phyloP scores from a whole-genome alignment of 148 eudicot genomes.

The Oxyria digyna region DNA sequence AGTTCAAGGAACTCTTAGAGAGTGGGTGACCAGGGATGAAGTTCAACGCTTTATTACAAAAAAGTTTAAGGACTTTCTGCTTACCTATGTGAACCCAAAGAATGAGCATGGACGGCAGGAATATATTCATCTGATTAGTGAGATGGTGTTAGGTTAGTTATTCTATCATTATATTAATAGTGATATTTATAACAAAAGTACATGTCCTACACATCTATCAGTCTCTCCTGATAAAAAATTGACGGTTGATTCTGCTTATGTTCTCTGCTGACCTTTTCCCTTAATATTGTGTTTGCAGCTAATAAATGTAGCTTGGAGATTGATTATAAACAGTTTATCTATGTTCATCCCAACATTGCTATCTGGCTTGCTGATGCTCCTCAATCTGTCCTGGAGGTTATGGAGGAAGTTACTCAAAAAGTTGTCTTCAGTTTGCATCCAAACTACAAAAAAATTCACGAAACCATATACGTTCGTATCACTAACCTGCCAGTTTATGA shows the following conservation, averaged over 20 bases:
- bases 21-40: conserved; percentile 99
- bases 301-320: conserved; percentile 94
- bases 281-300: conserved; percentile 33
- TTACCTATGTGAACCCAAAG: conserved; percentile 54
- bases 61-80: conserved; percentile 77
- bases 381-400: conserved; percentile 90
- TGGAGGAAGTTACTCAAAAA: conserved; percentile 90
- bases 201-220: neutral
- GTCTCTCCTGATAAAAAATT: neutral
- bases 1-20: conserved; percentile 88
- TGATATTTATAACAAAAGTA: neutral
- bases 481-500: conserved; percentile 89
- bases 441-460: conserved; percentile 79
- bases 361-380: conserved; percentile 99
- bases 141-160: conserved; percentile 75
- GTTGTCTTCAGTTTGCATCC: conserved; percentile 81
- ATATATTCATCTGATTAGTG: conserved; percentile 75
- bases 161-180: neutral
- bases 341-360: conserved; percentile 80
- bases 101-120: conserved; percentile 51
- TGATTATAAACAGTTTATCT: conserved; percentile 82
- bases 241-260: neutral
- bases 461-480: conserved; percentile 74
- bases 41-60: conserved; percentile 84
- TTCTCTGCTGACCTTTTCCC: neutral